Evolutionary conservation across 1,139 yeast genomes (phyloP).

Genomic region (Diutina siamensis): DNA sequence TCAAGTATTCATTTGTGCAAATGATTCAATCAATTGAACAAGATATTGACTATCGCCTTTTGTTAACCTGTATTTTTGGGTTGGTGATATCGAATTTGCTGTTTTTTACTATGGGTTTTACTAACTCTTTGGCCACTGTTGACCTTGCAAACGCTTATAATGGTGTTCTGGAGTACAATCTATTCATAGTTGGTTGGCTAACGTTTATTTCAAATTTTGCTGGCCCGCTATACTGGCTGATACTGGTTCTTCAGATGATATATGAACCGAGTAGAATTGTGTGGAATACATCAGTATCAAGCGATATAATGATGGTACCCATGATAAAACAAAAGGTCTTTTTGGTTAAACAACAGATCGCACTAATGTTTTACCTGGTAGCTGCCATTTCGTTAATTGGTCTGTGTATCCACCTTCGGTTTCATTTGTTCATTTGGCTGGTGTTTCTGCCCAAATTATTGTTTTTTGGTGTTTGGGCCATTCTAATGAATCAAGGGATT

Average conservation of each 20-base stretch:
- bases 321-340: conserved; percentile 15
- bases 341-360: conserved; percentile 24
- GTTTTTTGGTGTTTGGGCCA: conserved; percentile 69
- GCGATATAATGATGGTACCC: not conserved
- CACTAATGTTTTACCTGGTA: conserved; percentile 44
- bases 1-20: conserved; percentile 20
- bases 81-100: conserved; percentile 34
- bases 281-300: not conserved
- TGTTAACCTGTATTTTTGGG: not conserved
- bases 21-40: not conserved
- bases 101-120: conserved; percentile 82
- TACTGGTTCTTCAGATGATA: conserved; percentile 37
- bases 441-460: conserved; percentile 90
- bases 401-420: conserved; percentile 67
- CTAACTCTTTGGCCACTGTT: conserved; percentile 84
- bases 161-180: conserved; percentile 62
- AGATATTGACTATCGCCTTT: not conserved
- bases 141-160: conserved; percentile 89
- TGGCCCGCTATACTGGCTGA: conserved; percentile 76
- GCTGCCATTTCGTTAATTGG: conserved; percentile 46
- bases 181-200: conserved; percentile 62
- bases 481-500: conserved; percentile 28
- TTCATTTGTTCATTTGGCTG: conserved; percentile 92
- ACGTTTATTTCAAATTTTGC: conserved; percentile 78
- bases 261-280: conserved; percentile 13